Evolutionary conservation across 169 alveolate genomes (phyloP), one percentile per base, ranked within the genome.

Genomic region (Plasmodium malariae): DNA sequence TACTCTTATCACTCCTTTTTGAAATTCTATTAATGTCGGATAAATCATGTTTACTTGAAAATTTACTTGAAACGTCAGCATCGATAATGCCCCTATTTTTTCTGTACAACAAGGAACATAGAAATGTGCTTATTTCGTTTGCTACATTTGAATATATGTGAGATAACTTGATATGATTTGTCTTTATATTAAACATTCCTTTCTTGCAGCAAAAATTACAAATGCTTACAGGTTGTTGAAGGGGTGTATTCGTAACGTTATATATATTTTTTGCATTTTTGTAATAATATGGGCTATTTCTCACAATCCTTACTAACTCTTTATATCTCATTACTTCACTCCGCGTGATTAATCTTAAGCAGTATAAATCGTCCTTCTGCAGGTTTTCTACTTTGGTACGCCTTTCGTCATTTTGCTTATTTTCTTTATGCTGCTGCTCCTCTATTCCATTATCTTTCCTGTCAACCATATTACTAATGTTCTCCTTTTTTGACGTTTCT

Each of bases 281-380:
- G 24, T 86, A 49, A 69, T 86, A 86, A 70, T 69, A 86, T 14
- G 92, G 92, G 17, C 78, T 19, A n/a, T 55, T 62, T 43, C 59
- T 70, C 34, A 74, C 45, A 70, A 86, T 86, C 7, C 49, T 72
- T 28, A 69, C 24, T 54, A 86, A 63, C 26, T 86, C 87, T 70
- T 86, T 86, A 74, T 86, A 86, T 57, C 92, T 68, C 92, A 86
- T 86, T 30, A 86, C 26, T 65, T 86, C 92, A 43, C 43, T 30
- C 57, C 92, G 69, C 24, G 70, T 37, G 17, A 86, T 86, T 26
- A 86, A 40, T 68, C 74, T 32, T 30, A 70, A 34, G 68, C 76
- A 86, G 21, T 45, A 86, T 14, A 45, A 7, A 21, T 86, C 63
- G 26, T 76, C 68, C 37, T 76, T 67, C 1, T n/a, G 0, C 11